Percentiles rank a stretch among this genome's conserved stretches.
Evolutionary conservation across 805 yeast genomes (phyloP).

Genomic region (Clavispora vitiphila): DNA sequence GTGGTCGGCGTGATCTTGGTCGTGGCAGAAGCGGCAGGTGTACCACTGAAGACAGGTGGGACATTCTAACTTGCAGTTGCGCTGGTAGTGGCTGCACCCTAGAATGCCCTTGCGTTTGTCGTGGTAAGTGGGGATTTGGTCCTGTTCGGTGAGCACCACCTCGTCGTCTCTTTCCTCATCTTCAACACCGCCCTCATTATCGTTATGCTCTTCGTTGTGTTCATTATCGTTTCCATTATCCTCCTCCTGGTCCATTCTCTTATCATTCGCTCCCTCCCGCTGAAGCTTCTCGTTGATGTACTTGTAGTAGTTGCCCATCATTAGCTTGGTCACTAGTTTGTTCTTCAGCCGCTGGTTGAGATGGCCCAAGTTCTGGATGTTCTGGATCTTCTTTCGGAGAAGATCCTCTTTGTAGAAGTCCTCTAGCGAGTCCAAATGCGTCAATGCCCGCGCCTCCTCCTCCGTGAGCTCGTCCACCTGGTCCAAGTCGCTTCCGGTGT

Average conservation of each 20-base stretch:
- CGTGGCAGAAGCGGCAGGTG: conserved; percentile 85
- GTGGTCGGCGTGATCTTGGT: conserved; percentile 52
- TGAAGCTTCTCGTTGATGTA: conserved; percentile 32
- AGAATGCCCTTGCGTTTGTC: conserved; percentile 39
- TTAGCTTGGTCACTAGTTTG: conserved; percentile 53
- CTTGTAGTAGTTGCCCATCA: conserved; percentile 64
- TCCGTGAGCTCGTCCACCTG: conserved; percentile 32
- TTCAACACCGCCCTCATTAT: not conserved
- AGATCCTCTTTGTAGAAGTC: conserved; percentile 36
- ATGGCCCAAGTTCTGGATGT: conserved; percentile 34
- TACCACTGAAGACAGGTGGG: conserved; percentile 69
- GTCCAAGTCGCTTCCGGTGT: conserved; percentile 13
- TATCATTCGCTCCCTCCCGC: no score
- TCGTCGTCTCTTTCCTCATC: conserved; percentile 22
- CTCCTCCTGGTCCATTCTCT: no score
- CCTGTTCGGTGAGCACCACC: conserved; percentile 45
- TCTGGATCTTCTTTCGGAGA: conserved; percentile 46
- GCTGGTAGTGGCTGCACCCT: conserved; percentile 81
- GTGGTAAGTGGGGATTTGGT: conserved; percentile 45
- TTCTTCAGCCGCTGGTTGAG: conserved; percentile 42
- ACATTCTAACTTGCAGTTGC: conserved; percentile 83
- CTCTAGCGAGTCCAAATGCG: conserved; percentile 30
- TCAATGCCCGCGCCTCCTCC: conserved; percentile 31
- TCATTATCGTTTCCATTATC: not conserved
- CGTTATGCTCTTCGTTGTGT: not conserved